Evolutionary conservation across 1,284 basidiomycete species (phyloP).

Genomic region (Ganoderma multipileum): DNA sequence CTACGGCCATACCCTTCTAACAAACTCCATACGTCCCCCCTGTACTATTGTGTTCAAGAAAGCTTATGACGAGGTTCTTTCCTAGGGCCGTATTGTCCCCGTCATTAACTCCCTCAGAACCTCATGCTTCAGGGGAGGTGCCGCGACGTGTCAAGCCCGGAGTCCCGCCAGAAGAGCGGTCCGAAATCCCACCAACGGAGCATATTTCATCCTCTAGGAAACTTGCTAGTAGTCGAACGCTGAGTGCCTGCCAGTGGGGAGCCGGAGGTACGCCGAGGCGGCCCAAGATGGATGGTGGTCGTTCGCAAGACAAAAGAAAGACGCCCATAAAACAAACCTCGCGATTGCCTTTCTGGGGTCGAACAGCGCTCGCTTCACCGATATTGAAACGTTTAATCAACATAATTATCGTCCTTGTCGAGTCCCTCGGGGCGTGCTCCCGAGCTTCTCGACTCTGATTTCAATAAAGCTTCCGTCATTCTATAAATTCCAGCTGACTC

Average conservation of each 20-base stretch:
- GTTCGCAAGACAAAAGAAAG: neutral
- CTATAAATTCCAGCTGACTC: no score
- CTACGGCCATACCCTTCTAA: neutral
- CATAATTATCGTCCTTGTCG: neutral
- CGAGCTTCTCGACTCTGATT: neutral
- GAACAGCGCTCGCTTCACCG: neutral
- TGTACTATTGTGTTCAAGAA: neutral
- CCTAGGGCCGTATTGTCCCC: neutral
- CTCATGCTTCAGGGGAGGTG: neutral
- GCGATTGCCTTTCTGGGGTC: neutral
- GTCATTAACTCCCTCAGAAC: neutral
- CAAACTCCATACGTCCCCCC: neutral
- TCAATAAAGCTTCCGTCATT: no score
- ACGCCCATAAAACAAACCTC: neutral
- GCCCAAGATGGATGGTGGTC: neutral
- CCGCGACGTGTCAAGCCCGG: neutral
- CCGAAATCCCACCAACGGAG: neutral
- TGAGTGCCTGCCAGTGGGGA: neutral
- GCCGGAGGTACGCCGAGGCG: neutral
- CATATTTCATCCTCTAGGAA: no score
- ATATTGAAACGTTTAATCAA: neutral
- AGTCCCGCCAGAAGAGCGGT: neutral
- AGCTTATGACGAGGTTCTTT: neutral
- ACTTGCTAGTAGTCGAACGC: no score
- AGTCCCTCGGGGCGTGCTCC: neutral